A percentile compares a stretch with the other conserved stretches of the same genome.
These are phyloP conservation scores for Gymnopilus junonius DNA, from an alignment of 768 basidiomycete species.

Conservation along the genomic window DNA sequence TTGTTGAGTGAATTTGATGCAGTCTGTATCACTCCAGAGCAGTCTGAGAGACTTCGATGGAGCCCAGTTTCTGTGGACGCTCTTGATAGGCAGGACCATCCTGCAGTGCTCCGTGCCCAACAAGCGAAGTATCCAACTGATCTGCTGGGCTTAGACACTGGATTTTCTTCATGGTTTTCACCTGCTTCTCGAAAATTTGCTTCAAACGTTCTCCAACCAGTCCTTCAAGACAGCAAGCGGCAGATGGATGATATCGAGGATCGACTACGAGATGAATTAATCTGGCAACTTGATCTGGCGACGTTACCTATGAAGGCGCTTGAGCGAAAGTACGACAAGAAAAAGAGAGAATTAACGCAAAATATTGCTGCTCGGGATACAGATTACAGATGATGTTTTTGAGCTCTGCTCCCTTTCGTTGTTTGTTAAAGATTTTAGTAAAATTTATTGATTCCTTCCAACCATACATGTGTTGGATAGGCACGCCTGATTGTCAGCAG, in stretches of 20 bases:
- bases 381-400: conserved; percentile 17
- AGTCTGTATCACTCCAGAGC: conserved; percentile 43
- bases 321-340: no score
- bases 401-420: not conserved
- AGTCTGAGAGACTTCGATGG: conserved; percentile 39
- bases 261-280: conserved; percentile 38
- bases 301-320: not conserved
- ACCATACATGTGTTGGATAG: not conserved
- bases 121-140: conserved; percentile 44
- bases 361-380: not conserved
- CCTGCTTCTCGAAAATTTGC: conserved; percentile 38
- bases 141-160: conserved; percentile 32
- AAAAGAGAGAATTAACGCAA: not conserved
- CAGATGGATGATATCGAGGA: conserved; percentile 45
- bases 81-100: conserved; percentile 23
- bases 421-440: not conserved
- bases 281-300: conserved; percentile 29
- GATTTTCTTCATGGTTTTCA: conserved; percentile 42
- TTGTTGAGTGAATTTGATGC: conserved; percentile 46
- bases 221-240: conserved; percentile 34
- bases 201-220: conserved; percentile 35
- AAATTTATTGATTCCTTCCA: not conserved
- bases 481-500: not conserved
- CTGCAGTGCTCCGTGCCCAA: conserved; percentile 36
- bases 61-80: conserved; percentile 31